Evolutionary conservation across 208 protist species (phyloP).

Genomic region (Angomonas deanei): DNA sequence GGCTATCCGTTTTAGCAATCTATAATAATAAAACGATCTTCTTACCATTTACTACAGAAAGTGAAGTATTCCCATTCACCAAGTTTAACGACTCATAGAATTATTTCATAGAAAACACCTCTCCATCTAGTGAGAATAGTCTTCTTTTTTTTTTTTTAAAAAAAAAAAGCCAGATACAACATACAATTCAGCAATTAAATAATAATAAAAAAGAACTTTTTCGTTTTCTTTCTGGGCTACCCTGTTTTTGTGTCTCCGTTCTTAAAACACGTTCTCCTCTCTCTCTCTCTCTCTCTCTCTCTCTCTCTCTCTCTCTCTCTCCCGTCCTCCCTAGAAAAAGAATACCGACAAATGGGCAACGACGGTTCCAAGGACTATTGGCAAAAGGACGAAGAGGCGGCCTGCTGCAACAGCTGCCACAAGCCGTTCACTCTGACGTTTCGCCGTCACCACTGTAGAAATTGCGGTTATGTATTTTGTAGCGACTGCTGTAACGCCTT

Average conservation of each 20-base stretch:
- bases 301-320: slow-evolving; percentile 2
- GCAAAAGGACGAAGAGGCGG: slow-evolving; percentile 81
- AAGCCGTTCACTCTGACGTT: slow-evolving; percentile 59
- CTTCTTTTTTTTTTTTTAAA: slow-evolving; percentile 2
- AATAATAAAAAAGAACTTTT: neutral
- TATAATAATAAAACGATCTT: neutral
- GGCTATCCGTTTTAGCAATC: slow-evolving; percentile 60
- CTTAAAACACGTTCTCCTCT: neutral
- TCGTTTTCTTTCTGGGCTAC: slow-evolving; percentile 2
- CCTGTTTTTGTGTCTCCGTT: neutral
- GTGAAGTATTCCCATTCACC: neutral
- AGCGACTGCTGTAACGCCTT: slow-evolving; percentile 64
- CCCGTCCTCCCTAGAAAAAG: neutral
- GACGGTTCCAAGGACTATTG: slow-evolving; percentile 71
- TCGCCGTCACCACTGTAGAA: slow-evolving; percentile 91
- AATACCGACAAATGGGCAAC: slow-evolving; percentile 29
- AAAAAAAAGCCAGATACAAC: neutral
- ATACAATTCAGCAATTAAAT: neutral
- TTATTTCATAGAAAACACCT: neutral
- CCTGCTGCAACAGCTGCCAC: slow-evolving; percentile 72
- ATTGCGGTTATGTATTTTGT: slow-evolving; percentile 93
- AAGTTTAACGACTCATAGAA: neutral
- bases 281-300: neutral
- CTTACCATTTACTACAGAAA: neutral
- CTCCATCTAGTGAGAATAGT: neutral